Evolutionary conservation across 2,329 filamentous ascomycete species (phyloP).

Genomic region (Alternaria triticimaculans): DNA sequence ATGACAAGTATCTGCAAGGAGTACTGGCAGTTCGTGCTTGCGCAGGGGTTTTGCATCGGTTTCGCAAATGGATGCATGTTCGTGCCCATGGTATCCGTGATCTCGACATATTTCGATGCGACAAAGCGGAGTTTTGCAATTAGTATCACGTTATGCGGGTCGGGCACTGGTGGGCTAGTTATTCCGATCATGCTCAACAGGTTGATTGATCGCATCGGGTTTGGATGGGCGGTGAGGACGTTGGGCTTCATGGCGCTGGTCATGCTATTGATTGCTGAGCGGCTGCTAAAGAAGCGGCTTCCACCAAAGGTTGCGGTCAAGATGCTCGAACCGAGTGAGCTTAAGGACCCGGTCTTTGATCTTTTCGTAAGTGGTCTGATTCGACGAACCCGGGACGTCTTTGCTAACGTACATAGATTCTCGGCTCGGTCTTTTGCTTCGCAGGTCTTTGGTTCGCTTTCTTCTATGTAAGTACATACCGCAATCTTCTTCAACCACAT

Average conservation of each 20-base stretch:
- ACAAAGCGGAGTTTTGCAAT: conserved; percentile 52
- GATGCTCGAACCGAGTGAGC: conserved; percentile 21
- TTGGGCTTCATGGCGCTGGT: conserved; percentile 55
- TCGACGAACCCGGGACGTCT: conserved; percentile 29
- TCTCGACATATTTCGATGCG: conserved; percentile 48
- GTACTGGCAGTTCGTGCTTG: conserved; percentile 35
- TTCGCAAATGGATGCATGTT: conserved; percentile 55
- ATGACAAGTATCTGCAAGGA: conserved; percentile 20
- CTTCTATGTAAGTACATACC: conserved; percentile 41
- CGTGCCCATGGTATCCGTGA: conserved; percentile 62
- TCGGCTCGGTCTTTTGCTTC: conserved; percentile 38
- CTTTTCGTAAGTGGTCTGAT: conserved; percentile 18
- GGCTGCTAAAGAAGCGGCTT: conserved; percentile 25
- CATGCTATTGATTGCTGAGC: conserved; percentile 54
- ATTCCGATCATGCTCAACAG: conserved; percentile 60
- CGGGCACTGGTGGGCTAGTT: conserved; percentile 52
- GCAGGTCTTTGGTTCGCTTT: conserved; percentile 49
- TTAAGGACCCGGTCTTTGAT: conserved; percentile 26
- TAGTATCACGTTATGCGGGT: conserved; percentile 53
- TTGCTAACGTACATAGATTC: conserved; percentile 39
- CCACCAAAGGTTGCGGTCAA: conserved; percentile 22
- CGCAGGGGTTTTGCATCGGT: conserved; percentile 44
- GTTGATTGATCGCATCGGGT: conserved; percentile 63
- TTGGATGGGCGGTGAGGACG: conserved; percentile 64
- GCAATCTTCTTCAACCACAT: neutral